phyloP scores from a whole-genome alignment of 306 rosid genomes.

The Quercus suber region DNA sequence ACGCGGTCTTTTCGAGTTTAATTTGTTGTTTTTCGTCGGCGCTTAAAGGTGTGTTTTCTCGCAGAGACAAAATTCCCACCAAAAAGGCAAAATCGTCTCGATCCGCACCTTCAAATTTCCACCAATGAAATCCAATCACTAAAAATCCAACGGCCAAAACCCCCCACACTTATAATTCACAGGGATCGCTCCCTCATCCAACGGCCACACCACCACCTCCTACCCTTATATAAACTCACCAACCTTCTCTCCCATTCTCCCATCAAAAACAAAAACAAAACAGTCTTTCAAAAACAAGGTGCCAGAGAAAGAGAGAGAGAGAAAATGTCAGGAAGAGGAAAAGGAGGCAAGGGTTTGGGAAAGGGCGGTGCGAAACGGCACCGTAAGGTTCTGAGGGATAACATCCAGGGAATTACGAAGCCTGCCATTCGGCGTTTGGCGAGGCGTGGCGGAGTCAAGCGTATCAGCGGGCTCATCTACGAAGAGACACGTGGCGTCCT shows the following conservation, averaged over 20 bases:
- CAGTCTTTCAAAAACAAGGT: too few relatives aligned
- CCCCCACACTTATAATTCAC: neutral
- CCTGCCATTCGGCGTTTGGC: slow-evolving; percentile 61
- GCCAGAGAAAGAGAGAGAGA: neutral
- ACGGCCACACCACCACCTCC: neutral
- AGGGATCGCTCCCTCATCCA: slow-evolving; percentile 25
- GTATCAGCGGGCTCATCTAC: slow-evolving; percentile 57
- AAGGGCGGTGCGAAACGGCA: slow-evolving; percentile 69
- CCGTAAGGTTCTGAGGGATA: slow-evolving; percentile 60
- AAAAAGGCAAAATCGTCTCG: neutral
- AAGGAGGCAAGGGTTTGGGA: slow-evolving; percentile 58
- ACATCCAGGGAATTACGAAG: slow-evolving; percentile 61
- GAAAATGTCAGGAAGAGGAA: slow-evolving; percentile 64
- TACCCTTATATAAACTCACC: neutral
- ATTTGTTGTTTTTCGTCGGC: neutral
- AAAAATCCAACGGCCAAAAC: slow-evolving; percentile 25
- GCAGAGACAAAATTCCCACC: slow-evolving; percentile 17
- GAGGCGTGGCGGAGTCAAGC: slow-evolving; percentile 53
- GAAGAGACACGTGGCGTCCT: slow-evolving; percentile 61
- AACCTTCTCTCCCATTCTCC: neutral
- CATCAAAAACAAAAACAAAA: neutral
- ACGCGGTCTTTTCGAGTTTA: neutral
- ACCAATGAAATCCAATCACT: slow-evolving; percentile 25
- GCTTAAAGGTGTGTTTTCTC: slow-evolving; percentile 10
- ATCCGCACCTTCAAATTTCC: slow-evolving; percentile 8